phyloP scores from a whole-genome alignment of 2,329 filamentous ascomycete genomes.

The Talaromyces sp. region DNA sequence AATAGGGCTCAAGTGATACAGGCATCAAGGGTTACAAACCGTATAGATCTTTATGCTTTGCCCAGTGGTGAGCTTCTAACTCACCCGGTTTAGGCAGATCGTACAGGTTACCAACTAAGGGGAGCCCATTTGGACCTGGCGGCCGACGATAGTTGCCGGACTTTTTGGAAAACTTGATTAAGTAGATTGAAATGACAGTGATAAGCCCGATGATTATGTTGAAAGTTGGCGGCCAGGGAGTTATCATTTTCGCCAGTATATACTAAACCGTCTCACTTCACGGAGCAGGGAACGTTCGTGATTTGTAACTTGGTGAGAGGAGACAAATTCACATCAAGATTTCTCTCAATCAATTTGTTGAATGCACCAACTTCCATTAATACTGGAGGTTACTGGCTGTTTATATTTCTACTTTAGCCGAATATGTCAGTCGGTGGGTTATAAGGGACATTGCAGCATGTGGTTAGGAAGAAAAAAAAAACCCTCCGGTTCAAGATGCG shows the following conservation, averaged over 20 bases:
- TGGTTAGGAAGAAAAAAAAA: background rate
- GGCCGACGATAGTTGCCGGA: background rate
- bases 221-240: background rate
- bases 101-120: slow-evolving; percentile 46
- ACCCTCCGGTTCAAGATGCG: background rate
- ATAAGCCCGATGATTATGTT: background rate
- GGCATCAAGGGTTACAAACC: slow-evolving; percentile 14
- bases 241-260: background rate
- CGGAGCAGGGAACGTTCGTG: background rate
- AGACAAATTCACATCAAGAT: background rate
- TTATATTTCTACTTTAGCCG: background rate
- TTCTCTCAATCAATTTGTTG: background rate
- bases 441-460: background rate
- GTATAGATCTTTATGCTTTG: slow-evolving; percentile 38
- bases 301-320: background rate
- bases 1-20: background rate
- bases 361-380: background rate
- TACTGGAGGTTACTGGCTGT: background rate
- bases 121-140: slow-evolving; percentile 36
- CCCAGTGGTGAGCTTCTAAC: slow-evolving; percentile 39
- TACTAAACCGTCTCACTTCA: background rate
- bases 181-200: background rate
- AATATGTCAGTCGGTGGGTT: background rate
- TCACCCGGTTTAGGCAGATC: slow-evolving; percentile 40
- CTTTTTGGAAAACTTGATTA: background rate